Percentiles rank a stretch among this genome's conserved stretches.
These are phyloP conservation scores for Debaryomyces psychrophilus DNA, from an alignment of 1,139 yeast genomes.

Conservation along the genomic window DNA sequence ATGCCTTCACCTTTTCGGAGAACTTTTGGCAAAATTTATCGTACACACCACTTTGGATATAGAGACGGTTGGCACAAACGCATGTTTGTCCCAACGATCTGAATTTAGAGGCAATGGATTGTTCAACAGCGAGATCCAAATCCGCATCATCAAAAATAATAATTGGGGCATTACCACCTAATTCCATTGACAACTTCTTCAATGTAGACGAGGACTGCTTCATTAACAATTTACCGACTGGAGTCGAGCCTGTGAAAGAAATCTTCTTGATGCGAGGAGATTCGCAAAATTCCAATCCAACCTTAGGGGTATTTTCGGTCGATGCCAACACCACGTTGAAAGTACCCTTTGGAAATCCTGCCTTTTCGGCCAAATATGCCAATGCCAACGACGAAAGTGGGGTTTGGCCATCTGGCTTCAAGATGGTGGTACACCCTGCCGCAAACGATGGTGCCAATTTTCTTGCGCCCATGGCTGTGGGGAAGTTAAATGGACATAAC, in stretches of 20 bases:
- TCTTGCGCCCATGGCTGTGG: slow-evolving; percentile 52
- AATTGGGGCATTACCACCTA: slow-evolving; percentile 58
- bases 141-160: slow-evolving; percentile 54
- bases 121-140: slow-evolving; percentile 50
- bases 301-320: slow-evolving; percentile 38
- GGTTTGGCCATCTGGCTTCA: slow-evolving; percentile 51
- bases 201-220: slow-evolving; percentile 49
- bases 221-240: slow-evolving; percentile 56
- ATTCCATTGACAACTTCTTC: slow-evolving; percentile 54
- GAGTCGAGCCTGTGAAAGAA: slow-evolving; percentile 62
- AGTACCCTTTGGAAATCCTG: slow-evolving; percentile 49
- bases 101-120: slow-evolving; percentile 57
- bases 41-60: slow-evolving; percentile 69
- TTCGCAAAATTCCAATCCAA: slow-evolving; percentile 39
- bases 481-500: slow-evolving; percentile 53
- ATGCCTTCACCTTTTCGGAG: slow-evolving; percentile 33
- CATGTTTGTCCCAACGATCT: slow-evolving; percentile 88
- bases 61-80: slow-evolving; percentile 84
- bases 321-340: slow-evolving; percentile 45
- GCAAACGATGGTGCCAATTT: slow-evolving; percentile 54
- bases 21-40: slow-evolving; percentile 53
- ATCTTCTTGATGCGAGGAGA: slow-evolving; percentile 48
- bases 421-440: slow-evolving; percentile 51
- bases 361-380: slow-evolving; percentile 47
- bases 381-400: slow-evolving; percentile 49